phyloP scores from a whole-genome alignment of 306 rosid species.

The Quercus wislizeni region DNA sequence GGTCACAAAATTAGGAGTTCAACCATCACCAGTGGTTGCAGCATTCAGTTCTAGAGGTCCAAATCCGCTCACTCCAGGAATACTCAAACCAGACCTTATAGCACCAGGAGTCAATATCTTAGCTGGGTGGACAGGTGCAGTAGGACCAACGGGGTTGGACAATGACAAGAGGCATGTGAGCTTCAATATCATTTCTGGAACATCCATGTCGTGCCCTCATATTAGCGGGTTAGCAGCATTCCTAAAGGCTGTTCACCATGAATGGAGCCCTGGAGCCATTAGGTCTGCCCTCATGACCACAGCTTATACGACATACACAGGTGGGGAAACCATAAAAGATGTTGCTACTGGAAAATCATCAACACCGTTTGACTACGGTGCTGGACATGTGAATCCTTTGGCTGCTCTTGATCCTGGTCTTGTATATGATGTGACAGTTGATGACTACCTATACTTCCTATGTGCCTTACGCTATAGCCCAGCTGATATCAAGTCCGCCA shows the following conservation, averaged over 20 bases:
- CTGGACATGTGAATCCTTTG: slow-evolving; percentile 83
- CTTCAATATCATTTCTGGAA: slow-evolving; percentile 82
- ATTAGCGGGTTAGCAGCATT: slow-evolving; percentile 82
- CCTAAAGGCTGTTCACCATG: slow-evolving; percentile 67
- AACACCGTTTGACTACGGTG: slow-evolving; percentile 80
- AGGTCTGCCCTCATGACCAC: slow-evolving; percentile 97
- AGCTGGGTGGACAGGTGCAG: slow-evolving; percentile 82
- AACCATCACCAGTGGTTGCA: slow-evolving; percentile 87
- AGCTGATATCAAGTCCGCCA: slow-evolving; percentile 38
- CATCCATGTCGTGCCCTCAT: slow-evolving; percentile 99
- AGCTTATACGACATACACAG: slow-evolving; percentile 57
- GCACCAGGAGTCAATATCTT: slow-evolving; percentile 98
- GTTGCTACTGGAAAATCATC: slow-evolving; percentile 57
- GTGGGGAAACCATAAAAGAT: slow-evolving; percentile 56
- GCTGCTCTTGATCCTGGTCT: slow-evolving; percentile 95
- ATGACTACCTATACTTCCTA: slow-evolving; percentile 71
- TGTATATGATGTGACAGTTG: slow-evolving; percentile 53
- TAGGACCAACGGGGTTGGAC: slow-evolving; percentile 58
- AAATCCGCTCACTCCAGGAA: slow-evolving; percentile 53
- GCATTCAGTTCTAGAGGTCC: slow-evolving; percentile 96
- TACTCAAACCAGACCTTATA: slow-evolving; percentile 89
- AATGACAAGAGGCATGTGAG: slow-evolving; percentile 53
- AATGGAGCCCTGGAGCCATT: slow-evolving; percentile 91
- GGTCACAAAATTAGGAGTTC: slow-evolving; percentile 54
- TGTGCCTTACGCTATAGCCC: slow-evolving; percentile 77